phyloP scores from a whole-genome alignment of 495 filamentous ascomycete genomes.

The Hyaloscypha variabilis region DNA sequence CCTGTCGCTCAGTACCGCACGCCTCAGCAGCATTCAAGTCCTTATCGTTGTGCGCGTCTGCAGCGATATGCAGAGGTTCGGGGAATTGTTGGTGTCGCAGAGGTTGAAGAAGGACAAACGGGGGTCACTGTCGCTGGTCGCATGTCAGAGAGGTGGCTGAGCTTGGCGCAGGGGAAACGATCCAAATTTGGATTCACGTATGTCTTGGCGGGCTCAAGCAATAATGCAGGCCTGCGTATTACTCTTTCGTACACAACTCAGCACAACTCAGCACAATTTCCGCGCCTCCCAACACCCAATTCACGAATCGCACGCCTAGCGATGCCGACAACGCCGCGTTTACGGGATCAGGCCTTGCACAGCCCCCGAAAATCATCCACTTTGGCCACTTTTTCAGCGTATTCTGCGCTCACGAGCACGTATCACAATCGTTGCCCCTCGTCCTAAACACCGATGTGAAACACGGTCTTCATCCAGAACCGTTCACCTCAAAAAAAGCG shows the following conservation, averaged over 20 bases:
- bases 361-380: neutral
- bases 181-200: neutral
- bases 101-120: neutral
- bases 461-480: too few species aligned
- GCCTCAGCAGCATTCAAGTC: neutral
- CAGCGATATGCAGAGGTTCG: neutral
- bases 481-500: too few species aligned
- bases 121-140: neutral
- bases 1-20: neutral
- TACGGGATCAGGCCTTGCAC: neutral
- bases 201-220: too few species aligned
- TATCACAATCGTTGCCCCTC: neutral
- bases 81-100: neutral
- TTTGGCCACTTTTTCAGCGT: neutral
- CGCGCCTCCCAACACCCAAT: neutral
- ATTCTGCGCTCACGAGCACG: neutral
- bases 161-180: neutral
- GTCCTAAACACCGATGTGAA: too few species aligned
- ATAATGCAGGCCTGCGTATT: neutral
- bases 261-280: neutral
- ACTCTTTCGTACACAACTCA: neutral
- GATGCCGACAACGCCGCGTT: neutral
- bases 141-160: neutral
- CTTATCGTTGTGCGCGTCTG: neutral
- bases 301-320: neutral